Percentiles rank a stretch among this genome's conserved stretches.
Conservation (phyloP, 2,329 filamentous ascomycete species). For the Epichloe gansuensis region DNA sequence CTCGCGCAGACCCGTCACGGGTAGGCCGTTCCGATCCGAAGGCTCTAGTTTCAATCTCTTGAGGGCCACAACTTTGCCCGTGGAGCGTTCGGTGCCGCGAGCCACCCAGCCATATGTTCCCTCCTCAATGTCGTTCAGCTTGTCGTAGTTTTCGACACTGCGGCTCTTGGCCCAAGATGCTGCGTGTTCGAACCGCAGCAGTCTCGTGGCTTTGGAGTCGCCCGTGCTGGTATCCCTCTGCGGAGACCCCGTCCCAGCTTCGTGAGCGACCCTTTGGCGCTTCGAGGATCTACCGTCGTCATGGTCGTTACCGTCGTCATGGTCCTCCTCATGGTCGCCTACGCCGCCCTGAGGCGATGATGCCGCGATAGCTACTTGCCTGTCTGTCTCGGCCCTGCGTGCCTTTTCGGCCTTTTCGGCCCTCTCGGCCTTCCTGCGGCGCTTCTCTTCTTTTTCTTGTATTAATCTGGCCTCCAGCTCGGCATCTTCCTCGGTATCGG, state of each 20-base stretch:
- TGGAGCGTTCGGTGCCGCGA: slow-evolving; percentile 59
- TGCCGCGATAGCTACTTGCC: not conserved
- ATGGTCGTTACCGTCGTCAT: slow-evolving; percentile 18
- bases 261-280: slow-evolving; percentile 46
- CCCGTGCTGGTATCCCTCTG: not conserved
- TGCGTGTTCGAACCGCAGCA: slow-evolving; percentile 56
- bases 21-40: slow-evolving; percentile 61
- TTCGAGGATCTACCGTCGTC: slow-evolving; percentile 39
- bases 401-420: slow-evolving; percentile 69
- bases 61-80: slow-evolving; percentile 72
- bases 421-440: slow-evolving; percentile 69
- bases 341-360: slow-evolving; percentile 1
- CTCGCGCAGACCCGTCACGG: slow-evolving; percentile 84
- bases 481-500: slow-evolving; percentile 68
- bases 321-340: slow-evolving; percentile 16
- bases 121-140: slow-evolving; percentile 93
- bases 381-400: slow-evolving; percentile 42
- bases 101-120: slow-evolving; percentile 94
- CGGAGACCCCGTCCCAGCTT: slow-evolving; percentile 16
- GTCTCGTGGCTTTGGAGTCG: slow-evolving; percentile 26
- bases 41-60: slow-evolving; percentile 88
- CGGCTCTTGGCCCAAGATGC: slow-evolving; percentile 57
- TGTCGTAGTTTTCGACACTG: slow-evolving; percentile 78
- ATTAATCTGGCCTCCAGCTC: slow-evolving; percentile 60
- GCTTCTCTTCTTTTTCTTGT: slow-evolving; percentile 80